phyloP scores from a whole-genome alignment of 1,284 basidiomycete genomes.

The Stygiomarasmius scandens region DNA sequence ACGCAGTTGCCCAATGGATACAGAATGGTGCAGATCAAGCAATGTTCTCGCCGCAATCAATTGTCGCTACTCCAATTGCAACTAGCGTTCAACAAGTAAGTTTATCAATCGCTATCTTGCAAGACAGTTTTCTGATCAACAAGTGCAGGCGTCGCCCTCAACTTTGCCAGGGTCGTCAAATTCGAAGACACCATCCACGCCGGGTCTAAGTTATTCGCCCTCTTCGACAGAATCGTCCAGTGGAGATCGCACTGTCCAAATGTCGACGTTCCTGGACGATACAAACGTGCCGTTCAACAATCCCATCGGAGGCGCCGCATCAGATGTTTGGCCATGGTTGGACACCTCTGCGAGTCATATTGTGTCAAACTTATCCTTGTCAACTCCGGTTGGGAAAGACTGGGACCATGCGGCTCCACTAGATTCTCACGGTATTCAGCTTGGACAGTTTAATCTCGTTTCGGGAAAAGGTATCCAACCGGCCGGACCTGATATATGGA shows the following conservation, averaged over 20 bases:
- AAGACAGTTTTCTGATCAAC: neutral
- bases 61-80: neutral
- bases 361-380: neutral
- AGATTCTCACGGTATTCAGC: neutral
- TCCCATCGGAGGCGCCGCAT: constrained; percentile 16
- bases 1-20: constrained; percentile 10
- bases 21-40: neutral
- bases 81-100: no score
- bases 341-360: constrained; percentile 17
- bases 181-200: constrained; percentile 40
- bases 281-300: constrained; percentile 30
- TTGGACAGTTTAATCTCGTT: neutral
- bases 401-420: neutral
- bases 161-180: constrained; percentile 1
- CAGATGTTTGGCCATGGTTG: constrained; percentile 29
- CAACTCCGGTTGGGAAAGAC: neutral
- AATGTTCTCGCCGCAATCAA: neutral
- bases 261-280: constrained; percentile 51
- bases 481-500: neutral
- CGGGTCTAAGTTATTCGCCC: constrained; percentile 56
- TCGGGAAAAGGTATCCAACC: neutral
- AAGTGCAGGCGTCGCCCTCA: neutral
- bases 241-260: constrained; percentile 56
- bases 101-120: neutral
- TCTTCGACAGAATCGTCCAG: constrained; percentile 52